Evolutionary conservation across 345 rosid species (phyloP), one percentile per base, ranked within the genome.

Genomic region (Zanthoxylum bungeanum): DNA sequence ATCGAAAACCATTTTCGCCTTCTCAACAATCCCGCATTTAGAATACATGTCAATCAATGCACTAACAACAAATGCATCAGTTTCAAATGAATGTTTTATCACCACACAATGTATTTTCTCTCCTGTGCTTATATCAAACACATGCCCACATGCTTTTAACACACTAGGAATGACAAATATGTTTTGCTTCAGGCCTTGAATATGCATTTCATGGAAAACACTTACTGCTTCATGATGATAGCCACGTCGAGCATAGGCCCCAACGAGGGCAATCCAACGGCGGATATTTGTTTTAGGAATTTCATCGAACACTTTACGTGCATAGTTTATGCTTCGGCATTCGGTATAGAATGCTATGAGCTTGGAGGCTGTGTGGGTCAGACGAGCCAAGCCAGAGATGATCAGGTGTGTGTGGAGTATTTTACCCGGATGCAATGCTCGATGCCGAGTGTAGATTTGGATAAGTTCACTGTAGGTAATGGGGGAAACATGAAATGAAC

Each of bases 31-130:
- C 1, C 88, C 78, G 22, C 89, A 87, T 79, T 79, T 94, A n/a
- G 87, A 83, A 44, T 94, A 92, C 97, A 89, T 94, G 71, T 87
- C 97, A 39, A 92, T 81, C 80, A 92, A 80, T 0, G 93, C 82
- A 68, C 89, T 87, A 31, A 68, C 73, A 27, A 92, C 78, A 80
- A 88, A 90, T 36, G 69, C 77, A 74, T 91, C 97, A 39, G 69
- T 77, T 31, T 86, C 82, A 66, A 87, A 79, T 3, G 81, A 80
- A 70, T 60, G 34, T 72, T 78, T 92, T 19, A 88, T 57, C 64
- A 84, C 81, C 56, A 84, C 17, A 76, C 77, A 78, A 69, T 94
- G 98, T 46, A 94, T 55, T 66, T 73, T 71, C 84, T 64, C 80
- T 57, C 97, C 97, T 0, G 81, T 66, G 31, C 73, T 77, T n/a